phyloP scores from a whole-genome alignment of 2,329 filamentous ascomycete species.

The Cyphellophora attinorum region DNA sequence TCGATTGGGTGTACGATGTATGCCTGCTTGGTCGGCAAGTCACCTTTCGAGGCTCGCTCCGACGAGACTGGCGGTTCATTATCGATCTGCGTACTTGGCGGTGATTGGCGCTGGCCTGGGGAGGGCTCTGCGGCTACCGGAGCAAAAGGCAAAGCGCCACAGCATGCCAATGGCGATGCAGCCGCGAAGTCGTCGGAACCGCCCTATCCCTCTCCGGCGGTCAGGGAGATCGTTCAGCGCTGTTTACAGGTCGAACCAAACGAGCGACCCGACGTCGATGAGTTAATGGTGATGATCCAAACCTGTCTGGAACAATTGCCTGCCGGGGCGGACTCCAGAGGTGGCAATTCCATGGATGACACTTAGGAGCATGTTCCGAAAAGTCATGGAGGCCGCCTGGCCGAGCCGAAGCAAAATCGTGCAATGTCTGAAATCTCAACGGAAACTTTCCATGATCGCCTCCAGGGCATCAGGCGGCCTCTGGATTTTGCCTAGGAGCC shows the following conservation, averaged over 20 bases:
- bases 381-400: too few relatives aligned
- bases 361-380: too few relatives aligned
- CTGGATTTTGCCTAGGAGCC: too few relatives aligned
- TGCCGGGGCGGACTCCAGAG: too few relatives aligned
- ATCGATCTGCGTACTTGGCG: constrained; percentile 83
- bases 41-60: constrained; percentile 87
- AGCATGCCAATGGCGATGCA: constrained; percentile 20
- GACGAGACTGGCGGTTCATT: constrained; percentile 93
- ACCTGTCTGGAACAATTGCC: constrained; percentile 58
- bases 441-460: too few relatives aligned
- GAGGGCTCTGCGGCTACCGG: constrained; percentile 60
- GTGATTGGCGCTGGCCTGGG: constrained; percentile 94
- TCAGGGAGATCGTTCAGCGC: constrained; percentile 77
- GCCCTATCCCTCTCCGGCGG: constrained; percentile 61
- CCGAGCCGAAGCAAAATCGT: too few relatives aligned
- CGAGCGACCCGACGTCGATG: constrained; percentile 78
- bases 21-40: constrained; percentile 92
- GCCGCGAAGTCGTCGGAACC: constrained; percentile 12
- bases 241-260: constrained; percentile 80
- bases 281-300: constrained; percentile 72
- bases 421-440: too few relatives aligned
- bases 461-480: too few relatives aligned
- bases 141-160: constrained; percentile 49
- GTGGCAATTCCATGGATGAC: too few relatives aligned
- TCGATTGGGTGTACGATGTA: constrained; percentile 95